These are phyloP conservation scores for Dryadomyces quercivorus DNA, from an alignment of 2,329 filamentous ascomycete genomes.

Conservation along the genomic window DNA sequence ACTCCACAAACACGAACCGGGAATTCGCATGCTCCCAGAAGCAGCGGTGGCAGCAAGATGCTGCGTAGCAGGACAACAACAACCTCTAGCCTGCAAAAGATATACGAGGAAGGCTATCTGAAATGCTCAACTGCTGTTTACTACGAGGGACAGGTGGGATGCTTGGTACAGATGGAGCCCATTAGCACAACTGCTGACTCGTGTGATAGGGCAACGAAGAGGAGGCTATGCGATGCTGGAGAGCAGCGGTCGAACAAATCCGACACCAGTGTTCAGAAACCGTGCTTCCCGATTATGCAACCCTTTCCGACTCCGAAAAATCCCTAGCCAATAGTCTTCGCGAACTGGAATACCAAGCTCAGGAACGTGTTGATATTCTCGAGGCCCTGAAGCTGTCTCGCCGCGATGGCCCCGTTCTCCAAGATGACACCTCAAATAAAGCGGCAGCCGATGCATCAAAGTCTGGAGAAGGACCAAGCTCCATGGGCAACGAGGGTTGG, in stretches of 20 bases:
- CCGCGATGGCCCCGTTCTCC: constrained; percentile 24
- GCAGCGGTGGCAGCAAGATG: constrained; percentile 27
- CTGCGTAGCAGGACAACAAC: constrained; percentile 33
- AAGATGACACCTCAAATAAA: not conserved
- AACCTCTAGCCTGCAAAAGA: constrained; percentile 78
- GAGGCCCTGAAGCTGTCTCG: constrained; percentile 65
- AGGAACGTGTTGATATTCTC: constrained; percentile 81
- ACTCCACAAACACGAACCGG: not conserved
- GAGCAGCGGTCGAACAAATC: constrained; percentile 75
- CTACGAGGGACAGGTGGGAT: constrained; percentile 77
- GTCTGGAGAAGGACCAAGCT: not conserved
- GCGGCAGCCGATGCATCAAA: not conserved
- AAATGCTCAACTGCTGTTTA: constrained; percentile 93
- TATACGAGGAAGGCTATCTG: constrained; percentile 92
- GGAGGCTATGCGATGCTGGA: constrained; percentile 87
- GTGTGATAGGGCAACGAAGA: constrained; percentile 65
- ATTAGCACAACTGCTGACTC: not conserved
- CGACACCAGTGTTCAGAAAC: constrained; percentile 70
- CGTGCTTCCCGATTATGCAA: constrained; percentile 8
- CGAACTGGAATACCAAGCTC: constrained; percentile 80
- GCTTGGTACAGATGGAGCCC: not conserved
- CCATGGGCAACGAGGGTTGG: constrained; percentile 35
- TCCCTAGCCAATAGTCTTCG: constrained; percentile 70
- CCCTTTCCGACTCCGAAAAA: constrained; percentile 65
- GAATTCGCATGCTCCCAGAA: constrained; percentile 9